phyloP scores from a whole-genome alignment of 305 asterid genomes.

The Fraxinus sp. region DNA sequence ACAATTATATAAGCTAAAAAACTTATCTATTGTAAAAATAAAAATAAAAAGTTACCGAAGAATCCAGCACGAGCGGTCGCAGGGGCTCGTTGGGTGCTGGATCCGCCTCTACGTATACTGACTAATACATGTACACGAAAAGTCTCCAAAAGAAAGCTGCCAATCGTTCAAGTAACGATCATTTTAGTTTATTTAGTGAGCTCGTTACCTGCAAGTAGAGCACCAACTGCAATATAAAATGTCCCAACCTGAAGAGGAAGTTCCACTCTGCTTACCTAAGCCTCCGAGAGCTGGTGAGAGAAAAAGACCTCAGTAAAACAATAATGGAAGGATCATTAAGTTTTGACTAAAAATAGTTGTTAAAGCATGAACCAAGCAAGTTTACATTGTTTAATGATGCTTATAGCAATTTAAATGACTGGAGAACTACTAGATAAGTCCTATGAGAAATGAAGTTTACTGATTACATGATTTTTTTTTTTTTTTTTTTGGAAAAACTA shows the following conservation, averaged over 20 bases:
- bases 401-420: not conserved
- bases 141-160: not conserved
- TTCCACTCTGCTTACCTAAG: slow-evolving; percentile 96
- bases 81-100: too few species aligned
- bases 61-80: too few species aligned
- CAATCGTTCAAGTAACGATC: not conserved
- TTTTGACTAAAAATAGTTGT: not conserved
- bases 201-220: slow-evolving; percentile 74
- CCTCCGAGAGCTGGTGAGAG: slow-evolving; percentile 77
- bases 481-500: too few species aligned
- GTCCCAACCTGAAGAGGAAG: slow-evolving; percentile 95
- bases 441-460: not conserved
- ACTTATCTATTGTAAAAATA: too few species aligned
- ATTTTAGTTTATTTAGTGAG: slow-evolving; percentile 33
- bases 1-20: too few species aligned
- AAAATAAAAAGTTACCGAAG: too few species aligned
- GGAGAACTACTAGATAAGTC: not conserved
- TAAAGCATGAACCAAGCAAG: not conserved
- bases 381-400: not conserved
- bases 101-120: too few species aligned
- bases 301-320: slow-evolving; percentile 6
- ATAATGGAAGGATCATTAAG: not conserved
- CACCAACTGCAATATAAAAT: slow-evolving; percentile 87
- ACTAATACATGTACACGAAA: not conserved
- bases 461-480: not conserved